Conservation (phyloP, 495 filamentous ascomycete genomes). For the Cercophora samala region DNA sequence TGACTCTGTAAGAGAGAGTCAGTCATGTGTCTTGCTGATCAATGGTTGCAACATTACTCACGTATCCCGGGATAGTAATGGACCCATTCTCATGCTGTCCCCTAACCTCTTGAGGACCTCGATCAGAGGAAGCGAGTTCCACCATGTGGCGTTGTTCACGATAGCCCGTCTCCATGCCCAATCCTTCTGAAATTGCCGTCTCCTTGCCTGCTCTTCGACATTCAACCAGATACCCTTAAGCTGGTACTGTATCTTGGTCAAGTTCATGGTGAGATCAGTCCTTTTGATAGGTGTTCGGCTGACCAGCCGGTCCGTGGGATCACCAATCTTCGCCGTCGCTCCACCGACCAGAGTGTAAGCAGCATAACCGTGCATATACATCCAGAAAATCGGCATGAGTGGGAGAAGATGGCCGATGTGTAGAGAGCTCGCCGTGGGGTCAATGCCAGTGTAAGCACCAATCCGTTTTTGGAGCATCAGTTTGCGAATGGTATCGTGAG, state of each 20-base stretch:
- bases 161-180: slow-evolving; percentile 63
- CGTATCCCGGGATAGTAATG: slow-evolving; percentile 89
- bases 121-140: slow-evolving; percentile 62
- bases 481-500: slow-evolving; percentile 61
- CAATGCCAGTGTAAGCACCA: slow-evolving; percentile 84
- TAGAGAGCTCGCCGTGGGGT: slow-evolving; percentile 86
- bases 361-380: slow-evolving; percentile 78
- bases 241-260: slow-evolving; percentile 75
- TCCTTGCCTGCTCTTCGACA: slow-evolving; percentile 59
- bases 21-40: background rate
- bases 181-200: slow-evolving; percentile 58
- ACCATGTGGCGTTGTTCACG: slow-evolving; percentile 78
- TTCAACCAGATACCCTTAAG: slow-evolving; percentile 72
- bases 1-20: slow-evolving; percentile 57
- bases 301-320: slow-evolving; percentile 74
- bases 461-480: slow-evolving; percentile 67
- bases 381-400: slow-evolving; percentile 91
- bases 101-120: slow-evolving; percentile 73
- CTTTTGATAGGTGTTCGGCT: slow-evolving; percentile 58
- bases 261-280: slow-evolving; percentile 61
- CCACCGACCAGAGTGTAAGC: slow-evolving; percentile 77
- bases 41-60: slow-evolving; percentile 44
- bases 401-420: slow-evolving; percentile 92
- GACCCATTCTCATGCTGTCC: slow-evolving; percentile 65
- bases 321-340: slow-evolving; percentile 80